phyloP scores from a whole-genome alignment of 176 grass and related monocot genomes.

The Raddia guianensis region DNA sequence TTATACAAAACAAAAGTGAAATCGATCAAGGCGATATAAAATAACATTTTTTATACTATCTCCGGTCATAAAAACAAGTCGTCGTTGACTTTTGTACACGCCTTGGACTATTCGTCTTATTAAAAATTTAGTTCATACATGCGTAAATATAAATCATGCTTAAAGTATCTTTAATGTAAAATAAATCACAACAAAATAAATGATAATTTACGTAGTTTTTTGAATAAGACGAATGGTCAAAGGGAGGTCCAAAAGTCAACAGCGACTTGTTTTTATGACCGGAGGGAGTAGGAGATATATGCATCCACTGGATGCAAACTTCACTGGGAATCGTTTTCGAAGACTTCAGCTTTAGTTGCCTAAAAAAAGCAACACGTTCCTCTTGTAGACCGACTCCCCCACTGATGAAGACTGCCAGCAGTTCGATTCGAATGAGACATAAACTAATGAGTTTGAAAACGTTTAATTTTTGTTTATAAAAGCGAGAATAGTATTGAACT shows the following conservation, averaged over 20 bases:
- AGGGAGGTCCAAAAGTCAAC: too few relatives aligned
- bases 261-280: too few relatives aligned
- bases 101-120: too few relatives aligned
- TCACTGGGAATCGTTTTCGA: background rate
- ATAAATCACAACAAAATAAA: too few relatives aligned
- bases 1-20: background rate
- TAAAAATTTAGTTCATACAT: too few relatives aligned
- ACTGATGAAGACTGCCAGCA: background rate
- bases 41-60: background rate
- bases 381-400: background rate
- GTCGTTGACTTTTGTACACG: too few relatives aligned
- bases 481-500: background rate
- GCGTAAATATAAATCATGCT: too few relatives aligned
- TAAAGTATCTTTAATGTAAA: too few relatives aligned
- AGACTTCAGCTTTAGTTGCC: background rate
- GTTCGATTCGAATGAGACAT: background rate
- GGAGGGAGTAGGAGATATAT: too few relatives aligned
- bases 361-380: background rate
- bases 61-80: too few relatives aligned
- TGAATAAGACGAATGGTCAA: too few relatives aligned
- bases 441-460: background rate
- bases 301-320: background rate
- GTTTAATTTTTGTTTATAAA: background rate
- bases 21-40: background rate
- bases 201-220: too few relatives aligned